A percentile compares a stretch with the other conserved stretches of the same genome.
Evolutionary conservation across 2,329 filamentous ascomycete genomes (phyloP).

Genomic region (Colletotrichum chrysophilum): DNA sequence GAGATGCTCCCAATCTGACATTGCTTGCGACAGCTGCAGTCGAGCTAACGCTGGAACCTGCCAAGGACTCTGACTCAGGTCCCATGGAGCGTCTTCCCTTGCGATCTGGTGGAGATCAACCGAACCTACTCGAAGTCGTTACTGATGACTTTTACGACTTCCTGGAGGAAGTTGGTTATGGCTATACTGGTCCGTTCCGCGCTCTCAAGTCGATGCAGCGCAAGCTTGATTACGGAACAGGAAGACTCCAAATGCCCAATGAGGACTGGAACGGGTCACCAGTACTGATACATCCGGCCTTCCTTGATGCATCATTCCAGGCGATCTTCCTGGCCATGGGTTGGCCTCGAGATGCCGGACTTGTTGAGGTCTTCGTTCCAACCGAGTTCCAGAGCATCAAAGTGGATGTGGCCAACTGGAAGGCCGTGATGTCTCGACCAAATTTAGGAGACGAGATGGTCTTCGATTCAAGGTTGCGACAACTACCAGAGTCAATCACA

Average conservation of each 20-base stretch:
- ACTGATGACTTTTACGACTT: background rate
- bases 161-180: background rate
- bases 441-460: background rate
- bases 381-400: background rate
- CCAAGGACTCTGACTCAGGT: background rate
- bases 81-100: background rate
- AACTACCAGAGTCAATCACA: background rate
- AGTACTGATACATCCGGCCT: background rate
- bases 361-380: background rate
- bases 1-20: background rate
- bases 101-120: background rate
- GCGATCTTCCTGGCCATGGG: background rate
- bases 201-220: background rate
- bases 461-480: background rate
- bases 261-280: background rate
- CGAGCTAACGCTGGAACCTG: background rate
- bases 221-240: background rate
- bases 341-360: background rate
- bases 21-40: background rate
- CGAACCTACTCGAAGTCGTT: background rate
- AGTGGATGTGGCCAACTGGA: background rate
- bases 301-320: background rate
- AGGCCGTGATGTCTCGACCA: background rate
- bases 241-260: background rate
- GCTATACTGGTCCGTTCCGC: background rate